Evolutionary conservation across 163 green algal species (phyloP), one percentile per base, ranked within the genome.

Genomic region (Scenedesmus sp.): DNA sequence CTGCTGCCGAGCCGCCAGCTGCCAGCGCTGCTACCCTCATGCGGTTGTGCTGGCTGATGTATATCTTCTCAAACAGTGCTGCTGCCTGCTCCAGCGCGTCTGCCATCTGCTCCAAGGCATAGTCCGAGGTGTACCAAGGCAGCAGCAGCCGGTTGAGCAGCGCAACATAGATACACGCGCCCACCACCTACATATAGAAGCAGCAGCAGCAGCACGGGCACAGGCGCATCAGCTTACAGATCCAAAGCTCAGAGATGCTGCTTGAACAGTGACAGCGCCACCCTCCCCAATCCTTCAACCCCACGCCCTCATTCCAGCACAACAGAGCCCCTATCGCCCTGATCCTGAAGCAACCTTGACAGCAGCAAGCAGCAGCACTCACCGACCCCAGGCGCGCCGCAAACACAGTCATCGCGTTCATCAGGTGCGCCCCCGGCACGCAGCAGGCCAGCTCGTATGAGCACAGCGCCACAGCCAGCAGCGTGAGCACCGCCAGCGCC

Each of bases 61-160:
- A 86, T 76, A 91, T 91, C n/a, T 59, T 26, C 16, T 87, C 76
- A 91, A 91, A 91, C 87, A 91, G 76, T 6, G 4, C 26, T 12
- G 20, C 87, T 20, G 87, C 87, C 55, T 52, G n/a, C 52, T 86
- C 70, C 10, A 91, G 57, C 15, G 87, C 87, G 66, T 79, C 70
- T 54, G 87, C 87, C 87, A 91, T 79, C 56, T 91, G 70, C n/a
- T 91, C 87, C 55, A 91, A 20, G 15, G 76, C 55, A 6, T 86
- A 86, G 73, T 70, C 62, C 18, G 87, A 86, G 52, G 87, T 81
- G 23, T 64, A 91, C 87, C 87, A 91, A 1, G 87, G 87, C 76
- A 91, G 18, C 87, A 91, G 26, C 23, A 81, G 16, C 3, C 57
- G 87, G 73, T 79, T 86, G 74, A 91, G 74, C 9, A 86, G 23